A percentile compares a stretch with the other conserved stretches of the same genome.
These are phyloP conservation scores for Aspergillus udagawae DNA, from an alignment of 2,329 filamentous ascomycete genomes.

Conservation along the genomic window DNA sequence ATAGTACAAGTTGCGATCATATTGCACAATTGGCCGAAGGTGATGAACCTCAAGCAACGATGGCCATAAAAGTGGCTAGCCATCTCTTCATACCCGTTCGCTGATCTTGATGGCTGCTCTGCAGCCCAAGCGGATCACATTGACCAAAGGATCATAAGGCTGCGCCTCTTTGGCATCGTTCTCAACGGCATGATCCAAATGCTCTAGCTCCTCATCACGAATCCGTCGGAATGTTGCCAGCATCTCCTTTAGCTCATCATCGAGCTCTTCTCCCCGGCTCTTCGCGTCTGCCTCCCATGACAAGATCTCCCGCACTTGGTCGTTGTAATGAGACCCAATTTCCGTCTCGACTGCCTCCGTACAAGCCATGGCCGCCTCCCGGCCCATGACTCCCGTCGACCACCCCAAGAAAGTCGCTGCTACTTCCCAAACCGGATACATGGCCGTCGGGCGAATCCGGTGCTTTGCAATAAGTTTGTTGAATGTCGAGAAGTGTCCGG, in stretches of 20 bases:
- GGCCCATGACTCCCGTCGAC: conserved; percentile 81
- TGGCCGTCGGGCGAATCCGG: conserved; percentile 83
- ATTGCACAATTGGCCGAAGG: neutral
- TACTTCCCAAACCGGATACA: conserved; percentile 85
- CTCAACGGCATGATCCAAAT: conserved; percentile 90
- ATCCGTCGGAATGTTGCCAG: conserved; percentile 74
- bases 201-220: conserved; percentile 92
- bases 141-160: conserved; percentile 84
- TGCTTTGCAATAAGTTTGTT: conserved; percentile 78
- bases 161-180: conserved; percentile 87
- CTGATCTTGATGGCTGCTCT: conserved; percentile 87
- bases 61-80: neutral
- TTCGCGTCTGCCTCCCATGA: conserved; percentile 77
- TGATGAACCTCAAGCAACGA: neutral
- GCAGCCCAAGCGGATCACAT: conserved; percentile 84
- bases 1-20: neutral
- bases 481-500: conserved; percentile 79
- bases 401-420: conserved; percentile 81
- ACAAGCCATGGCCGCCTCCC: conserved; percentile 96
- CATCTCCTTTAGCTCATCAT: conserved; percentile 70
- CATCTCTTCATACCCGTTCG: conserved; percentile 38
- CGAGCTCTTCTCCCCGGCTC: conserved; percentile 71
- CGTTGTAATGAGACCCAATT: conserved; percentile 94
- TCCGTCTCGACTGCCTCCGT: conserved; percentile 98
- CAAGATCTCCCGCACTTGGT: conserved; percentile 76